A percentile compares a stretch with the other conserved stretches of the same genome.
Conservation (phyloP, 73 alveolate species). For the Stentor coeruleus region DNA sequence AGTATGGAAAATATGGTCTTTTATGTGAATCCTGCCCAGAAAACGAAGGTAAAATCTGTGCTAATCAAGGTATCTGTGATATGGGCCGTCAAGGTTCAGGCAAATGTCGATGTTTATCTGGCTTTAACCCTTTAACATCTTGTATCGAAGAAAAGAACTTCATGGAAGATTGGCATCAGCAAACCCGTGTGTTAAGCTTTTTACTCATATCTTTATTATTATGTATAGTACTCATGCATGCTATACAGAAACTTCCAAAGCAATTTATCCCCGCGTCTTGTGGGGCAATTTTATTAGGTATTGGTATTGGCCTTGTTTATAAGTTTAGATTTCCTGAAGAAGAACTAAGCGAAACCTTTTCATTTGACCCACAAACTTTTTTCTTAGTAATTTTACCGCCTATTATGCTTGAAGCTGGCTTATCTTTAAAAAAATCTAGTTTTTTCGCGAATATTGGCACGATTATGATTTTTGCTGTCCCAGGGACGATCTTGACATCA, state of each 20-base stretch:
- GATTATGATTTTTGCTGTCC: slow-evolving; percentile 33
- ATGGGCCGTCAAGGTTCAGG: slow-evolving; percentile 10
- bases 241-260: not conserved
- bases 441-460: slow-evolving; percentile 37
- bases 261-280: not conserved
- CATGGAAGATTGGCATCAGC: not conserved
- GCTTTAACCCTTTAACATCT: not conserved
- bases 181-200: not conserved
- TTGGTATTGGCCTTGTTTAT: not conserved
- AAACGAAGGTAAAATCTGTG: not conserved
- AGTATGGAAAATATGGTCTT: not conserved
- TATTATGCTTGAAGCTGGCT: slow-evolving; percentile 57
- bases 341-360: slow-evolving; percentile 3
- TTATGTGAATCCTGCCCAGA: not conserved
- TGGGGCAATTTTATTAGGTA: slow-evolving; percentile 15
- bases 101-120: not conserved
- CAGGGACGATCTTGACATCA: slow-evolving; percentile 35
- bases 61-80: slow-evolving; percentile 10
- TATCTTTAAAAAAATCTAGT: slow-evolving; percentile 29
- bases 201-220: not conserved
- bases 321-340: not conserved
- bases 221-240: not conserved
- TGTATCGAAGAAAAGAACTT: not conserved
- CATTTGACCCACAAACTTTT: slow-evolving; percentile 41
- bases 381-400: slow-evolving; percentile 44